Base-by-base conservation (phyloP, 2,329 filamentous ascomycete genomes). In the Fusarium pilosicola region DNA sequence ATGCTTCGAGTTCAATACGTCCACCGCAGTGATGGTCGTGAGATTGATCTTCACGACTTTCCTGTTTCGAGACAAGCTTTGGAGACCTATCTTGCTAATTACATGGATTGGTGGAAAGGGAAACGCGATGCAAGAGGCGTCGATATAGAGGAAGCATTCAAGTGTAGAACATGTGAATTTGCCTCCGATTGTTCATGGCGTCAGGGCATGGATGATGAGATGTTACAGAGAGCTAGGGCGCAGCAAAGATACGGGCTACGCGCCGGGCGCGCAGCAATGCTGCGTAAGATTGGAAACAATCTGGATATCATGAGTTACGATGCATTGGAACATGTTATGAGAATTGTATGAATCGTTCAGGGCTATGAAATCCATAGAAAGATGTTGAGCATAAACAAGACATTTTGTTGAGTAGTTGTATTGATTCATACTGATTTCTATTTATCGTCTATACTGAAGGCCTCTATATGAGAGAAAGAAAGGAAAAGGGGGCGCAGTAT, bases 41-140 rank as follows among this genome's bases (percentile, higher is more conserved):
- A 86, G 55, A 86, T 89, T 13, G 84, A 90, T n/a, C 83, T 84
- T 12, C 85, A 87, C 49, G 85, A 92, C 4, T 88, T 96, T 74
- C 85, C 89, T 1, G 94, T 94, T 78, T 92, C 96, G 63, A 84
- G 87, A 0, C 80, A 85, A 2, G 86, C 86, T 6, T 84, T 98
- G 48, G 87, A 91, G 17, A 82, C 81, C 3, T 97, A 97, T 79
- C 80, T 97, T 7, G 79, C 83, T 1, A 86, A 89, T 6, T 91
- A 93, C 72, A 90, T 98, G 88, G 81, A 86, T n/a, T 98, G 94
- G 94, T 98, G 96, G 96, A 90, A 89, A 38, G 96, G 95, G 2
- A 86, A 92, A 76, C 85, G 95, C 22, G 83, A 88, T 56, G 90
- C 95, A 0, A 86, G 87, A 13, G 96, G 96, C 0, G 95, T 98